Percentiles rank a stretch among this genome's conserved stretches.
phyloP scores from a whole-genome alignment of 2,329 filamentous ascomycete species.

The Phaeosphaeria sp. region DNA sequence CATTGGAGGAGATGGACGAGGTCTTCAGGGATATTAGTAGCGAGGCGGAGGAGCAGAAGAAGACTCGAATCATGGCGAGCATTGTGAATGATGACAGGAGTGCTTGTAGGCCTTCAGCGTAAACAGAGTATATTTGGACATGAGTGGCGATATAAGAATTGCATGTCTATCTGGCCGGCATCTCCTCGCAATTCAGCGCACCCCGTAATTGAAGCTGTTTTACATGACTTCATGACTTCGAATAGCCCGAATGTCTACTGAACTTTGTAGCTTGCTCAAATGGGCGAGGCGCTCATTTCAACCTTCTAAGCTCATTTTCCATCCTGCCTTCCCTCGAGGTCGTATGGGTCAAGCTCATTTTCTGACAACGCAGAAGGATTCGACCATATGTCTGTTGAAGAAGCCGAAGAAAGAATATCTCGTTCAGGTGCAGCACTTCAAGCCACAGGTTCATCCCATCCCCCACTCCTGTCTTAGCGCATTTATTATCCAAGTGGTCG shows the following conservation, averaged over 20 bases:
- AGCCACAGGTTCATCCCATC: neutral
- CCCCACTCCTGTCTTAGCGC: constrained; percentile 36
- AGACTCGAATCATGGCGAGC: constrained; percentile 38
- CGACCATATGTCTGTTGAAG: neutral
- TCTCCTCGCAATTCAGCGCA: too few relatives aligned
- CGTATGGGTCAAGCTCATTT: too few relatives aligned
- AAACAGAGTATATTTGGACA: neutral
- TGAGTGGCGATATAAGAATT: too few relatives aligned
- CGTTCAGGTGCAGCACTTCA: neutral
- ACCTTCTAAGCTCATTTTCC: too few relatives aligned
- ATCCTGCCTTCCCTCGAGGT: too few relatives aligned
- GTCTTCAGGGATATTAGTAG: constrained; percentile 47
- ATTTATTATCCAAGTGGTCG: constrained; percentile 39
- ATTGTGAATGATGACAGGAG: constrained; percentile 32
- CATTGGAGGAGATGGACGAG: constrained; percentile 47
- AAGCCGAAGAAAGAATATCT: too few relatives aligned
- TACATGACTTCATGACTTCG: too few relatives aligned
- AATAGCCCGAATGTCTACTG: too few relatives aligned
- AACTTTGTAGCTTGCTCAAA: too few relatives aligned
- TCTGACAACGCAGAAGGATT: neutral
- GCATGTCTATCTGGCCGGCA: too few relatives aligned
- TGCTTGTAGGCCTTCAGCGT: neutral
- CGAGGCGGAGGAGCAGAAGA: constrained; percentile 43
- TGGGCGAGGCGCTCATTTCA: too few relatives aligned
- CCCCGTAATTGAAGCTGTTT: too few relatives aligned